Conservation (phyloP, 1,284 basidiomycete genomes). For the Meira miltonrushii region DNA sequence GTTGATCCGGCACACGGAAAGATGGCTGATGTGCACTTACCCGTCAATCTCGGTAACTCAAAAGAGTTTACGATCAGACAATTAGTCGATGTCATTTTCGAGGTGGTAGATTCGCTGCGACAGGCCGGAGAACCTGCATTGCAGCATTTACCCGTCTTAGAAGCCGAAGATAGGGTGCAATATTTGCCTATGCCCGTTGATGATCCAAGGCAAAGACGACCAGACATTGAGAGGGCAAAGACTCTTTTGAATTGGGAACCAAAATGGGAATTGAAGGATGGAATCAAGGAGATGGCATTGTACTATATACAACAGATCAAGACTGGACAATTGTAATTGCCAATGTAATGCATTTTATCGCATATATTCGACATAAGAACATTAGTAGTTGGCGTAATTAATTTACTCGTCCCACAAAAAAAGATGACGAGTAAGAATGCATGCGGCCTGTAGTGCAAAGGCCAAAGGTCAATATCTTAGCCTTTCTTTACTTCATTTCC, state of each 20-base stretch:
- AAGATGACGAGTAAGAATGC: background rate
- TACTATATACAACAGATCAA: slow-evolving; percentile 60
- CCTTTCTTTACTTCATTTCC: background rate
- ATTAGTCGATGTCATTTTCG: slow-evolving; percentile 47
- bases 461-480: background rate
- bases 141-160: slow-evolving; percentile 52
- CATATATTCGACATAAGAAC: background rate
- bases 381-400: background rate
- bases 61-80: slow-evolving; percentile 84
- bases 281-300: slow-evolving; percentile 85
- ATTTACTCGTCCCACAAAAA: background rate
- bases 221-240: slow-evolving; percentile 86
- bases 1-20: slow-evolving; percentile 3
- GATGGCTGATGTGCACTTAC: slow-evolving; percentile 27
- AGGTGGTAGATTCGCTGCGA: slow-evolving; percentile 32
- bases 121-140: background rate
- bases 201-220: slow-evolving; percentile 86
- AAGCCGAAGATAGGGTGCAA: slow-evolving; percentile 25
- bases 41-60: slow-evolving; percentile 87
- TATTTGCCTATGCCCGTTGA: slow-evolving; percentile 57
- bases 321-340: slow-evolving; percentile 20
- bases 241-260: slow-evolving; percentile 83
- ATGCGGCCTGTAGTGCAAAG: background rate
- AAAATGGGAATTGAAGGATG: slow-evolving; percentile 81
- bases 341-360: background rate